Percentiles rank a stretch among this genome's conserved stretches.
These are phyloP conservation scores for Gynochthodes officinalis DNA, from an alignment of 257 asterid species.

Conservation along the genomic window DNA sequence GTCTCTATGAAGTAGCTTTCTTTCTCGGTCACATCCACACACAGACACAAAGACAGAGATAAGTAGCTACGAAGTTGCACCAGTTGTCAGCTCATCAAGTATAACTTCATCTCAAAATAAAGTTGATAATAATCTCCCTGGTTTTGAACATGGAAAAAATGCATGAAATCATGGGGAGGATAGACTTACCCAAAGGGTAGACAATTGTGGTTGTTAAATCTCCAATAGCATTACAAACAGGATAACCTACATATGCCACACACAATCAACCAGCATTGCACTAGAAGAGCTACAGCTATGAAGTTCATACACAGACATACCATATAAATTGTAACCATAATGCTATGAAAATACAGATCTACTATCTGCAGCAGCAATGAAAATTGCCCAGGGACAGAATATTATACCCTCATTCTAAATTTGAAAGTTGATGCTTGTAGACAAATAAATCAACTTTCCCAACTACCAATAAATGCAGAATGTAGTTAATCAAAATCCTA, in stretches of 20 bases:
- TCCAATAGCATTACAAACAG: constrained; percentile 83
- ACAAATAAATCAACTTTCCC: neutral
- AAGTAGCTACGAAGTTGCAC: neutral
- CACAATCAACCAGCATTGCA: neutral
- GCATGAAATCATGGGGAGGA: constrained; percentile 17
- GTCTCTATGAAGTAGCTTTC: neutral
- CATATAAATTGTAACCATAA: neutral
- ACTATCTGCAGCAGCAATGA: neutral
- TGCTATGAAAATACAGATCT: neutral
- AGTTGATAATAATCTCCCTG: neutral
- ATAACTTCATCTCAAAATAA: neutral
- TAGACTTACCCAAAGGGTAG: constrained; percentile 56
- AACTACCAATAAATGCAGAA: constrained; percentile 4
- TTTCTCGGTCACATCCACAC: constrained; percentile 3
- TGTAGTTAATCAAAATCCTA: neutral
- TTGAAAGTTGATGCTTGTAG: neutral
- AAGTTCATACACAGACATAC: neutral
- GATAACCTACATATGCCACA: constrained; percentile 65
- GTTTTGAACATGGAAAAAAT: neutral
- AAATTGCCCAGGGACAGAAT: neutral
- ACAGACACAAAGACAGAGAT: constrained; percentile 7
- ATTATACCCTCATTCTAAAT: neutral
- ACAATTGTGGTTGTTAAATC: constrained; percentile 53
- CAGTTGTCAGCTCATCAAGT: neutral
- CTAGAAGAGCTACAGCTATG: neutral